These are phyloP conservation scores for Trichoderma erinaceum DNA, from an alignment of 495 filamentous ascomycete species.

Conservation along the genomic window DNA sequence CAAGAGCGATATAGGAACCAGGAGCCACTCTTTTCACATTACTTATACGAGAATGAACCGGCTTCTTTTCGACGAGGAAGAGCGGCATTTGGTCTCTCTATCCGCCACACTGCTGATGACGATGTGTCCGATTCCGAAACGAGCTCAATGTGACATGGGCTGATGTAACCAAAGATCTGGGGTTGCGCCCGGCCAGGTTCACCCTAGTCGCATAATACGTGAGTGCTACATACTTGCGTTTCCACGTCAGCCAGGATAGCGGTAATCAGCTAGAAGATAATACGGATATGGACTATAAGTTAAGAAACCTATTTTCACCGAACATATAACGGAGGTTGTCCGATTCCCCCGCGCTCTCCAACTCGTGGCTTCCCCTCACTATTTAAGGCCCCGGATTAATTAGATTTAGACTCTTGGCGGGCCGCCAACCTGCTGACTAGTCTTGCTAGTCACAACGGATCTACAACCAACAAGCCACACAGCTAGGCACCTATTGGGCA, in stretches of 20 bases:
- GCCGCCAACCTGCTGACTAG: neutral
- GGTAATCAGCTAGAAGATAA: slow-evolving; percentile 5
- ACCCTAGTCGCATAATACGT: neutral
- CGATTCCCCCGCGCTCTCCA: slow-evolving; percentile 9
- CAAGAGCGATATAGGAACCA: neutral
- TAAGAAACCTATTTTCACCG: neutral
- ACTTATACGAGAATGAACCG: neutral
- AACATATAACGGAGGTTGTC: neutral
- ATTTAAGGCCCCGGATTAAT: neutral
- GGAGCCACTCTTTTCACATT: neutral
- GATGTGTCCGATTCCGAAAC: no score
- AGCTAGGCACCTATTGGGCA: neutral
- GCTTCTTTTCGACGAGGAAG: neutral
- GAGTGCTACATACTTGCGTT: neutral
- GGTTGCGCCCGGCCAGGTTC: neutral
- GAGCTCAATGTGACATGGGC: no score
- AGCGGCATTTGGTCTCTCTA: no score
- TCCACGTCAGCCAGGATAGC: neutral
- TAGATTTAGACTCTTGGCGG: slow-evolving; percentile 9
- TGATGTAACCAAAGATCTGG: neutral
- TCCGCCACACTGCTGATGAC: no score
- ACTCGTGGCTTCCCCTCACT: slow-evolving; percentile 5
- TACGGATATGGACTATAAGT: neutral
- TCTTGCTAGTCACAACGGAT: neutral
- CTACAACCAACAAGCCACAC: neutral